A percentile compares a stretch with the other conserved stretches of the same genome.
These are phyloP conservation scores for Aspergillus affinis DNA, from an alignment of 495 filamentous ascomycete species.

Conservation along the genomic window DNA sequence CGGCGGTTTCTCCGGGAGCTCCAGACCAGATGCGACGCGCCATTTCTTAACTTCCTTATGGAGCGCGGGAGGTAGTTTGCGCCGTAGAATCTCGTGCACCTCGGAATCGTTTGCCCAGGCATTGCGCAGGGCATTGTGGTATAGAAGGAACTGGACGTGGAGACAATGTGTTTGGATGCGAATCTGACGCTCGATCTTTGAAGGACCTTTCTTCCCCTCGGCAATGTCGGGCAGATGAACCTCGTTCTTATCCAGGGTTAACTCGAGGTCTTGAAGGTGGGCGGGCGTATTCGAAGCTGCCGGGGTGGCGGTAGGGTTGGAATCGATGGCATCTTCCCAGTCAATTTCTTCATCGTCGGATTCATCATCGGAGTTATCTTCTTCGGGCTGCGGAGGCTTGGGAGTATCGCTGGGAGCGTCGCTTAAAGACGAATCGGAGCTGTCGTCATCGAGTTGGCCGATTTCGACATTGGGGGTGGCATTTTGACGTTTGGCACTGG, in stretches of 20 bases:
- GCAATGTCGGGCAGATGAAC: conserved; percentile 55
- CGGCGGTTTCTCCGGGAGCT: conserved; percentile 37
- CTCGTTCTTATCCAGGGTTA: conserved; percentile 67
- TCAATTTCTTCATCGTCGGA: conserved; percentile 71
- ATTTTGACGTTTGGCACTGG: conserved; percentile 63
- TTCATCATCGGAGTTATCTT: conserved; percentile 54
- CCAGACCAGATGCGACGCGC: conserved; percentile 64
- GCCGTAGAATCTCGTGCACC: conserved; percentile 73
- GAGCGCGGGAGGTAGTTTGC: conserved; percentile 63
- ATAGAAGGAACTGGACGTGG: conserved; percentile 86
- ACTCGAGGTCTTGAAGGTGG: conserved; percentile 61
- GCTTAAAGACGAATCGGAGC: conserved; percentile 61
- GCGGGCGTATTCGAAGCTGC: conserved; percentile 25
- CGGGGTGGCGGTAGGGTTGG: conserved; percentile 33
- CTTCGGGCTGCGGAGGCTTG: conserved; percentile 15
- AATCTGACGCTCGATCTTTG: conserved; percentile 77
- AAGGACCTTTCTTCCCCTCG: conserved; percentile 80
- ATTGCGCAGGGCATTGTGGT: conserved; percentile 86
- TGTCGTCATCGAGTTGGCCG: conserved; percentile 31
- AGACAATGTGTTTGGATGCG: conserved; percentile 77
- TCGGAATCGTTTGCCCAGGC: conserved; percentile 78
- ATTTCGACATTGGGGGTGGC: conserved; percentile 40
- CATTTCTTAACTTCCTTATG: conserved; percentile 75
- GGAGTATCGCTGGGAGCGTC: conserved; percentile 45
- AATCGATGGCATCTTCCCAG: conserved; percentile 81